Conservation (phyloP, 495 filamentous ascomycete genomes). For the Amorphotheca resinae region DNA sequence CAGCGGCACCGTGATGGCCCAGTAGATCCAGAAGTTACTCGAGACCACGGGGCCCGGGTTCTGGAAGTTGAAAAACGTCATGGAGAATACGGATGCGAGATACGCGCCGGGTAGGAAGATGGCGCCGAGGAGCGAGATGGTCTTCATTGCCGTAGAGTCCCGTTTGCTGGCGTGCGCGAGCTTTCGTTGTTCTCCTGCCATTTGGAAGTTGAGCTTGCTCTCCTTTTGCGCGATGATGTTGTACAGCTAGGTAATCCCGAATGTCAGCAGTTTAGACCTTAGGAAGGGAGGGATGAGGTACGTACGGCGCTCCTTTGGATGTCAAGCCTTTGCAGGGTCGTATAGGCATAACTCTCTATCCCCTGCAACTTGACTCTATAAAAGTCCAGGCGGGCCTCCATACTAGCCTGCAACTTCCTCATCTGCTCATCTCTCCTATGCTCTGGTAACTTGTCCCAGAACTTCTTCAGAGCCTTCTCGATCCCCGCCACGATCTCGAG, state of each 20-base stretch:
- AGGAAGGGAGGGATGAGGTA: conserved; percentile 1
- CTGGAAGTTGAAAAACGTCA: conserved; percentile 44
- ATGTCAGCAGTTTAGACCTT: conserved; percentile 13
- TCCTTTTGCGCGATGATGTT: conserved; percentile 48
- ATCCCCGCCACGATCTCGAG: conserved; percentile 37
- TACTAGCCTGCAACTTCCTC: conserved; percentile 29
- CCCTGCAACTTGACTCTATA: conserved; percentile 41
- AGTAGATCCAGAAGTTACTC: conserved; percentile 40
- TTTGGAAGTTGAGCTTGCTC: conserved; percentile 41
- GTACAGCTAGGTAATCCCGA: conserved; percentile 29
- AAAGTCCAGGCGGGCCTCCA: conserved; percentile 38
- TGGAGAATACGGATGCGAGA: conserved; percentile 41
- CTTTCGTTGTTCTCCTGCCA: conserved; percentile 42
- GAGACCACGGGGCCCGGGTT: conserved; percentile 22
- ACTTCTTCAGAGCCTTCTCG: conserved; percentile 29
- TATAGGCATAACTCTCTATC: conserved; percentile 43
- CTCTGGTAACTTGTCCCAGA: conserved; percentile 20
- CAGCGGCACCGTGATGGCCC: conserved; percentile 37
- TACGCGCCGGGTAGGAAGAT: conserved; percentile 43
- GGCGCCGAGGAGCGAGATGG: conserved; percentile 40
- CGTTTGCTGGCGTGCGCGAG: conserved; percentile 43
- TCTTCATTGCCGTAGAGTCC: conserved; percentile 44
- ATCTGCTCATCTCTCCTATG: conserved; percentile 19
- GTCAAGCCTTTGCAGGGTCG: conserved; percentile 36
- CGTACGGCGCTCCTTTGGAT: conserved; percentile 42